phyloP scores from a whole-genome alignment of 129 eudicot species.

The Apium graveolens region DNA sequence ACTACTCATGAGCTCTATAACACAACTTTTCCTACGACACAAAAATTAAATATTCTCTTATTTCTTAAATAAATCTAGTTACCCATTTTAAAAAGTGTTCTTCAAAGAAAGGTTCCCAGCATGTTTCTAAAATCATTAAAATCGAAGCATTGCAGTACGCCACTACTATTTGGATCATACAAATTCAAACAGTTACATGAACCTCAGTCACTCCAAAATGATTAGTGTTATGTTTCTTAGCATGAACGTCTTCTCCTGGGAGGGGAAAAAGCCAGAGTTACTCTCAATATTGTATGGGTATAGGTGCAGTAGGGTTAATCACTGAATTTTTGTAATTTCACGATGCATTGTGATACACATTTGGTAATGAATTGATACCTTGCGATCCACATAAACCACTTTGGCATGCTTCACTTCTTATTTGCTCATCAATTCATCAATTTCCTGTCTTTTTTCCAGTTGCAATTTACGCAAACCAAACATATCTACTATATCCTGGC shows the following conservation, averaged over 20 bases:
- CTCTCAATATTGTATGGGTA: constrained; percentile 13
- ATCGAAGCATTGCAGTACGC: not conserved
- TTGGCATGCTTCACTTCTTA: not conserved
- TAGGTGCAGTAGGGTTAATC: constrained; percentile 16
- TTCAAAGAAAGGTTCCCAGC: not conserved
- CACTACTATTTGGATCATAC: not conserved
- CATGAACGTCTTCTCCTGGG: constrained; percentile 14
- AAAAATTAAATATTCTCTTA: not conserved
- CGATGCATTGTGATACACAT: constrained; percentile 21
- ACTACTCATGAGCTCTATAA: not conserved
- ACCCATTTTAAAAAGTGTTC: not conserved
- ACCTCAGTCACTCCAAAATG: not conserved
- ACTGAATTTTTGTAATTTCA: constrained; percentile 29
- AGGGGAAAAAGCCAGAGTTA: constrained; percentile 9
- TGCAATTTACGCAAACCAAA: not conserved
- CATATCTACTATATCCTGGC: not conserved
- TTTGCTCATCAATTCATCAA: not conserved
- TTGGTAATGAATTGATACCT: constrained; percentile 12
- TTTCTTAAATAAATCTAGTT: not conserved
- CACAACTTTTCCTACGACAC: not conserved
- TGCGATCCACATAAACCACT: not conserved
- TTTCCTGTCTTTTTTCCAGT: not conserved
- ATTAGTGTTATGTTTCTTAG: not conserved
- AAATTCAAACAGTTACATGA: not conserved
- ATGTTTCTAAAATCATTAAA: not conserved